Evolutionary conservation across 2,329 filamentous ascomycete species (phyloP), one percentile per base, ranked within the genome.

Genomic region (Seiridium unicorne): DNA sequence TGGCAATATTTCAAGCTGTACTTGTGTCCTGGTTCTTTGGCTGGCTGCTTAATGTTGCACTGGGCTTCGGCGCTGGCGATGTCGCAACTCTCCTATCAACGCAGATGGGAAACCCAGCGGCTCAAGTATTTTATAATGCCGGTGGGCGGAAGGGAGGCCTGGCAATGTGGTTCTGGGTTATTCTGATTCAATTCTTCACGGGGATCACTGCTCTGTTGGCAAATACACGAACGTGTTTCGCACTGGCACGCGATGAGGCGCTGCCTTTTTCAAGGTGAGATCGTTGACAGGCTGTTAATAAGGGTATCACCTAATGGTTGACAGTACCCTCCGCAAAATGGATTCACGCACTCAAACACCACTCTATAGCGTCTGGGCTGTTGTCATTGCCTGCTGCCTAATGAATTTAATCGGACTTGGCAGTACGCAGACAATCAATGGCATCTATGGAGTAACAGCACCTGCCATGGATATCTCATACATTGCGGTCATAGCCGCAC

Each of bases 131-230:
- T 68, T 76, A 86, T 51, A 87, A 89, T 64, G 85, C 84, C 3
- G 84, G 81, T 8, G 85, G 85, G 2, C 77, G 72, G 62, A 77
- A 70, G 3, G 84, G 83, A n/a, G 85, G 83, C 36, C 84, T 82
- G 0, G 68, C 79, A 13, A 87, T 87, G 84, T 86, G 83, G 82
- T 81, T 81, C 59, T 85, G 85, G 61, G 82, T 85, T 18, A 84
- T 88, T 61, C 77, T 89, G 1, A 84, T 89, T 2, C 86, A 88
- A 61, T 84, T 86, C 69, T 88, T 89, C 73, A 88, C 86, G 0
- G 84, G 85, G 26, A 85, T 84, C 58, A 83, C 84, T 18, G 86
- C 86, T 3, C 85, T 88, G 84, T 71, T 88, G 51, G 85, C 86
- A 42, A 85, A 88, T 70, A 86, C 83, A 31, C 76, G 84, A 62